These are phyloP conservation scores for Serendipita sp. DNA, from an alignment of 1,284 basidiomycete genomes.

Conservation along the genomic window DNA sequence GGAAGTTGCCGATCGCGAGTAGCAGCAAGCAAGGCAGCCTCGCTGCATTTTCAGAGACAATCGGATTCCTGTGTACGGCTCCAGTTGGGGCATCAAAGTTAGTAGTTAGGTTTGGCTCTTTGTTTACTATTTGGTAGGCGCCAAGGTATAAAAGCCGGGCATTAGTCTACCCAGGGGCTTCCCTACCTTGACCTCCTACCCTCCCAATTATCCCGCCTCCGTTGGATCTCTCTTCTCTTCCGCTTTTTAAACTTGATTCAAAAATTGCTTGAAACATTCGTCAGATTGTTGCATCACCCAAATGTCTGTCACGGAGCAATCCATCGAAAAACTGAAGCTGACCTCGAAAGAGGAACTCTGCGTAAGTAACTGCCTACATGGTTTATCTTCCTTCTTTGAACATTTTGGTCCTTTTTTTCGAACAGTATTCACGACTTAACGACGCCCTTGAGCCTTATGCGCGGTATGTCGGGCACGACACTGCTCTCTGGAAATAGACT, in stretches of 20 bases:
- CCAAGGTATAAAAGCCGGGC: too few relatives aligned
- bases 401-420: background rate
- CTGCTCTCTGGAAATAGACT: background rate
- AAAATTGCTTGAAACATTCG: background rate
- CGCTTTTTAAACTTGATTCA: background rate
- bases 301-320: background rate
- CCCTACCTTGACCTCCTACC: too few relatives aligned
- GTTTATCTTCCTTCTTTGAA: background rate
- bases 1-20: too few relatives aligned
- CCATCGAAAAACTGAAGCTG: background rate
- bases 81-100: too few relatives aligned
- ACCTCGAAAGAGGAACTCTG: background rate
- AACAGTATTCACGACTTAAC: background rate
- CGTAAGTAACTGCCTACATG: background rate
- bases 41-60: too few relatives aligned
- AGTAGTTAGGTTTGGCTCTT: too few relatives aligned
- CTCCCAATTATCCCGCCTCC: too few relatives aligned
- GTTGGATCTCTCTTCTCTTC: too few relatives aligned
- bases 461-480: background rate
- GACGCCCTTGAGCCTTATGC: conserved; percentile 4
- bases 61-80: too few relatives aligned
- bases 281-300: background rate
- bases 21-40: too few relatives aligned
- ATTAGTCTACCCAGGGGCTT: too few relatives aligned
- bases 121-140: too few relatives aligned